Base-by-base conservation (phyloP, 495 filamentous ascomycete species). In the Aspergillus campestris region DNA sequence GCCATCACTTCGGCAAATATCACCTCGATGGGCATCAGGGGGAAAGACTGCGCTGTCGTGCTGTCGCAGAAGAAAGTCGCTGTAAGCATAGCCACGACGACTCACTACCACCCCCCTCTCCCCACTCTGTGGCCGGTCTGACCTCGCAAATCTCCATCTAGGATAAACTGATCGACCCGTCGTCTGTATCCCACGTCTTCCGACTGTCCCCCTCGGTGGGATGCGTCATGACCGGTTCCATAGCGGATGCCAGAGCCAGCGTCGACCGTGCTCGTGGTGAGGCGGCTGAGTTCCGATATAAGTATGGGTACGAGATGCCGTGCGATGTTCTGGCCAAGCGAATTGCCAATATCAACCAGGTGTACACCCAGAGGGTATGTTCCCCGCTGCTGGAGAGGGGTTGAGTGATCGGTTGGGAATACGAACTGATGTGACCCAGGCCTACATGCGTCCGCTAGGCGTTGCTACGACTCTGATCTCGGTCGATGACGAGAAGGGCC, bases 21-120 rank as follows among this genome's bases (percentile, higher is more conserved):
- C 65, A 97, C 92, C 67, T 92, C 92, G 48, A 80, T 98, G 64
- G 94, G 92, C 49, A 80, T 98, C 49, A 78, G 89, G 65, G 92
- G 92, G 62, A 97, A 97, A 74, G 80, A 87, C 71, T 97, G 91
- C 64, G 91, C 94, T 9, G 92, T 98, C 15, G 87, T 98, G 12
- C 72, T 98, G 56, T 96, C 92, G 40, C 92, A 98, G 75, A 98
- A 98, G 81, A 98, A 98, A 71, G 92, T 98, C 52, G 91, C 92
- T 45, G 92, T 96, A 83, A 54, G 91, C 74, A 31, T 49, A 44
- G 27, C n/a, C 14, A 38, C 34, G 4, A 4, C 18, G 18, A 4
- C 18, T 24, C n/a, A 14, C 18, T 38, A 37, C 14, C 39, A 35
- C 35, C 35, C 38, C 11, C 31, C 30, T 38, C 31, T 28, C 30